phyloP scores from a whole-genome alignment of 306 rosid genomes.

The Quercus aquifolioides region DNA sequence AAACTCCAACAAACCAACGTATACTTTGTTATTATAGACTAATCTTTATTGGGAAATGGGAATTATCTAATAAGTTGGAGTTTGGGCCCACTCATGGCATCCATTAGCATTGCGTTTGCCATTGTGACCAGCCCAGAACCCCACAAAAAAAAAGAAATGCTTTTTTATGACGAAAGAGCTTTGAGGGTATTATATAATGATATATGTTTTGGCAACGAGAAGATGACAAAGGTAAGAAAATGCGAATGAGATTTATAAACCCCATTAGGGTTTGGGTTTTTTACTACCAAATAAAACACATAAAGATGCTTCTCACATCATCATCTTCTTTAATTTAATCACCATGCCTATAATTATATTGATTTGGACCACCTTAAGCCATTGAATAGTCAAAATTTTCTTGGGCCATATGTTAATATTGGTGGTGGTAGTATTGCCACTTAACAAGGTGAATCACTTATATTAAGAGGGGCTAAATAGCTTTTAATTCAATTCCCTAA shows the following conservation, averaged over 20 bases:
- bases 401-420: background rate
- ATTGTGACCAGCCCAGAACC: slow-evolving; percentile 30
- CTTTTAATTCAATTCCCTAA: background rate
- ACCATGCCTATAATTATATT: background rate
- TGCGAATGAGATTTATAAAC: slow-evolving; percentile 2
- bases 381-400: background rate
- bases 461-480: background rate
- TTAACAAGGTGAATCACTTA: background rate
- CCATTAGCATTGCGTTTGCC: slow-evolving; percentile 34
- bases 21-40: background rate
- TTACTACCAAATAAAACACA: background rate
- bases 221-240: slow-evolving; percentile 25
- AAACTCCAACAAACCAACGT: slow-evolving; percentile 17
- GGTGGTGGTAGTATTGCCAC: background rate
- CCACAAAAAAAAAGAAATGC: slow-evolving; percentile 28
- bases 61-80: slow-evolving; percentile 16
- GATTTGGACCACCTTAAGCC: background rate
- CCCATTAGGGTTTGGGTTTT: slow-evolving; percentile 3
- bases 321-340: background rate
- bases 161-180: slow-evolving; percentile 22
- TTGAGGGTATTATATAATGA: slow-evolving; percentile 46
- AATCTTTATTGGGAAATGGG: background rate
- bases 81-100: slow-evolving; percentile 46
- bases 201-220: slow-evolving; percentile 33
- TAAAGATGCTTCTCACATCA: slow-evolving; percentile 10